These are phyloP conservation scores for Alternaria sp. DNA, from an alignment of 2,329 filamentous ascomycete genomes.

Conservation along the genomic window DNA sequence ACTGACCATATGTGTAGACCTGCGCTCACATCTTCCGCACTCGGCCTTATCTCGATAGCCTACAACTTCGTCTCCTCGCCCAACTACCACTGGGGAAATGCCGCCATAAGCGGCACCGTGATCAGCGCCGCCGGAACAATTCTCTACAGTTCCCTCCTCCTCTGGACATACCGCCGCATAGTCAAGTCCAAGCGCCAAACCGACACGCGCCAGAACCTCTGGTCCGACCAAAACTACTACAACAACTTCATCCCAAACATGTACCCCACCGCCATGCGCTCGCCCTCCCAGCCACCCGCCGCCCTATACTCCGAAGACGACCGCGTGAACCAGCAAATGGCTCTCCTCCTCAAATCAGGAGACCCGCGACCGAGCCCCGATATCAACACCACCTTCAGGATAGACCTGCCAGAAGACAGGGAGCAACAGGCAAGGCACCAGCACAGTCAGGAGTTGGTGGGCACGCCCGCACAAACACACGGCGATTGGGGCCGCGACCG, in stretches of 20 bases:
- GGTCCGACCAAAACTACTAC: slow-evolving; percentile 51
- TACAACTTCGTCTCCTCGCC: slow-evolving; percentile 55
- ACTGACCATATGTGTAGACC: slow-evolving; percentile 39
- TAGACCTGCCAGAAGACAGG: slow-evolving; percentile 47
- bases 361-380: slow-evolving; percentile 42
- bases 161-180: slow-evolving; percentile 52
- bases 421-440: slow-evolving; percentile 33
- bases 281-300: slow-evolving; percentile 33
- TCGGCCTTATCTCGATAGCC: slow-evolving; percentile 56
- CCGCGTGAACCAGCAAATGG: slow-evolving; percentile 58
- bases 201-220: slow-evolving; percentile 32
- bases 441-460: slow-evolving; percentile 40
- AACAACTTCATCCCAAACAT: slow-evolving; percentile 55
- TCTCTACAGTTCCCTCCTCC: slow-evolving; percentile 51
- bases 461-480: slow-evolving; percentile 33
- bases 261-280: slow-evolving; percentile 48
- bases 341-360: slow-evolving; percentile 52
- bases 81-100: slow-evolving; percentile 51
- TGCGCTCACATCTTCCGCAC: slow-evolving; percentile 51
- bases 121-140: slow-evolving; percentile 48
- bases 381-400: slow-evolving; percentile 51
- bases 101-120: slow-evolving; percentile 53
- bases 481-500: slow-evolving; percentile 30
- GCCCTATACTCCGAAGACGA: slow-evolving; percentile 54
- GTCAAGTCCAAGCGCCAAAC: slow-evolving; percentile 34